Conservation (phyloP, 345 rosid genomes). For the Barbarea vulgaris region DNA sequence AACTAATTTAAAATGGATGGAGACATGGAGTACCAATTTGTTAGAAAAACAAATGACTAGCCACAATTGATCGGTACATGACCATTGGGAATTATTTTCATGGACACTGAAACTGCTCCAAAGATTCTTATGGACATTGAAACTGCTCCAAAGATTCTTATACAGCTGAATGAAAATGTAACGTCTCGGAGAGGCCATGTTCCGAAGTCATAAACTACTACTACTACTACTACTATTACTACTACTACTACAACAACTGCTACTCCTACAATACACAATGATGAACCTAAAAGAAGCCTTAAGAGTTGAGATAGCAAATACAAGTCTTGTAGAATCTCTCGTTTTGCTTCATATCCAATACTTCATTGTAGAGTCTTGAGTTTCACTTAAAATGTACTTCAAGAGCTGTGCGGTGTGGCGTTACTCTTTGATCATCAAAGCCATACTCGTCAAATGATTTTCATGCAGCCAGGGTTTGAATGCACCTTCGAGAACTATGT, state of each 20-base stretch:
- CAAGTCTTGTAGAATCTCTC: conserved; percentile 9
- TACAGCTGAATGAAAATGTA: too few relatives aligned
- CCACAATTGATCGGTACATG: too few relatives aligned
- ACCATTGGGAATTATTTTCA: too few relatives aligned
- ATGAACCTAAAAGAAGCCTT: conserved; percentile 9
- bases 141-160: too few relatives aligned
- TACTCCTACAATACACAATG: not conserved
- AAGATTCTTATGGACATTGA: too few relatives aligned
- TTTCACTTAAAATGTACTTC: not conserved
- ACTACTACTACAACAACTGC: conserved; percentile 6
- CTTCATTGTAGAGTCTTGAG: not conserved
- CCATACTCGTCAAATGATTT: not conserved
- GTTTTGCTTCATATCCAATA: conserved; percentile 3
- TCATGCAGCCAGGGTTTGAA: conserved; percentile 63
- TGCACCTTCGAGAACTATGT: conserved; percentile 47
- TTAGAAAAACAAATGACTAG: too few relatives aligned
- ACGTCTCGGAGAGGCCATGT: too few relatives aligned
- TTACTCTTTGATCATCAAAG: not conserved
- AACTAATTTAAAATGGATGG: too few relatives aligned
- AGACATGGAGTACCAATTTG: too few relatives aligned
- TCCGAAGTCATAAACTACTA: too few relatives aligned
- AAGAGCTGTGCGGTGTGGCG: not conserved
- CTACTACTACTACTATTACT: too few relatives aligned
- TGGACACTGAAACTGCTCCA: too few relatives aligned
- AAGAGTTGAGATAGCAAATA: not conserved